A percentile compares a stretch with the other conserved stretches of the same genome.
Conservation (phyloP, 768 basidiomycete species). For the Podaxis rugospora region DNA sequence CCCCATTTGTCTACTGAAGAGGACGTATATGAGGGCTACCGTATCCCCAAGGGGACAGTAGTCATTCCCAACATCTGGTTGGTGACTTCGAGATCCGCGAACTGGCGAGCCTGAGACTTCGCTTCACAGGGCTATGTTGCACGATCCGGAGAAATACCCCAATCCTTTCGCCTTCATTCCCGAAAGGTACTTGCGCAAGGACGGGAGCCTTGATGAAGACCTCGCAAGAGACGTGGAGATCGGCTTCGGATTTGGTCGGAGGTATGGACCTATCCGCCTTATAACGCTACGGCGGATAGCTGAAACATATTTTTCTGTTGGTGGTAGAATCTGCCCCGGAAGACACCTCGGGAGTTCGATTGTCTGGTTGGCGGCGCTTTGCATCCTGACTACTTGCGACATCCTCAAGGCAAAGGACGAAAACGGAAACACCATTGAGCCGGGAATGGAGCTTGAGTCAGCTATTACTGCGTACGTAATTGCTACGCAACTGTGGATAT, state of each 20-base stretch:
- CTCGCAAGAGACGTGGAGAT: conserved; percentile 28
- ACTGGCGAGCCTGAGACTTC: neutral
- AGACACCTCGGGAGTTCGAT: conserved; percentile 42
- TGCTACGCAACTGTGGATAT: neutral
- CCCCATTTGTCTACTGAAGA: conserved; percentile 26
- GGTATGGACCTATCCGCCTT: conserved; percentile 26
- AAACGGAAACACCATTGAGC: conserved; percentile 34
- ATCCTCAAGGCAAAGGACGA: conserved; percentile 37
- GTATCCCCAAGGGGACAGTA: conserved; percentile 34
- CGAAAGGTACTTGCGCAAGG: conserved; percentile 38
- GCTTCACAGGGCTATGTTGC: conserved; percentile 33
- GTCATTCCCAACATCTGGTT: conserved; percentile 27
- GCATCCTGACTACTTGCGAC: conserved; percentile 39
- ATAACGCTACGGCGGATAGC: neutral
- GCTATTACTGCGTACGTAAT: conserved; percentile 9
- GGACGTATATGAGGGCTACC: conserved; percentile 35
- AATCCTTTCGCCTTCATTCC: conserved; percentile 45
- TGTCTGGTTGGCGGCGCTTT: conserved; percentile 39
- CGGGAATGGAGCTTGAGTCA: conserved; percentile 21
- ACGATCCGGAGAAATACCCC: conserved; percentile 33
- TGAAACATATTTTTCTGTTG: neutral
- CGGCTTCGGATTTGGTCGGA: conserved; percentile 56
- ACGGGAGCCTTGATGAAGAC: conserved; percentile 27
- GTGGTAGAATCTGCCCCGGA: conserved; percentile 47
- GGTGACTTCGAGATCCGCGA: neutral